Conservation (phyloP, 139 green algal species). For the Dunaliella primolecta region DNA sequence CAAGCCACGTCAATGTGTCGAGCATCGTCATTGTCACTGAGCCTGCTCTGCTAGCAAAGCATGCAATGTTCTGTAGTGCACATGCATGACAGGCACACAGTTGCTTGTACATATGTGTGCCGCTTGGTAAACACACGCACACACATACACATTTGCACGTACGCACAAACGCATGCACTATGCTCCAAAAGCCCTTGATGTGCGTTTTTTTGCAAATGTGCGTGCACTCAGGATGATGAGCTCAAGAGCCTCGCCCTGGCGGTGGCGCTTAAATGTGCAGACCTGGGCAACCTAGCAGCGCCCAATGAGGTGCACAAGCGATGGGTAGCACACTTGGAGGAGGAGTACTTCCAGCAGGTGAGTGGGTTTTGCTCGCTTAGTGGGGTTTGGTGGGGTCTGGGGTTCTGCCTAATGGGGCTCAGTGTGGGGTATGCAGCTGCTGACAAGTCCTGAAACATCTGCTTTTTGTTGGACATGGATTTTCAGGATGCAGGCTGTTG, state of each 20-base stretch:
- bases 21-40: no score
- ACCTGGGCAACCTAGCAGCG: constrained; percentile 18
- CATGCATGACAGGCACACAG: no score
- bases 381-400: not conserved
- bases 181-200: not conserved
- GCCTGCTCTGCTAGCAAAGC: no score
- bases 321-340: constrained; percentile 14
- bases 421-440: not conserved
- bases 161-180: not conserved
- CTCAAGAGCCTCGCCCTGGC: constrained; percentile 6
- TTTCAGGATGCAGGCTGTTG: not conserved
- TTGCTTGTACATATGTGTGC: no score
- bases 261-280: constrained; percentile 18
- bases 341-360: constrained; percentile 22
- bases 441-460: not conserved
- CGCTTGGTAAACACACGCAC: not conserved
- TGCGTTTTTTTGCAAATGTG: not conserved
- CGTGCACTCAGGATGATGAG: constrained; percentile 1
- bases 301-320: constrained; percentile 1
- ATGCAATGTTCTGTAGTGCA: no score
- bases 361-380: not conserved
- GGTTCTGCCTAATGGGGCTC: not conserved
- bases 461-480: not conserved
- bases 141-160: not conserved
- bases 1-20: not conserved